Percentiles rank a stretch among this genome's conserved stretches.
Conservation (phyloP, 495 filamentous ascomycete species). For the Aspergillus mulundensis region DNA sequence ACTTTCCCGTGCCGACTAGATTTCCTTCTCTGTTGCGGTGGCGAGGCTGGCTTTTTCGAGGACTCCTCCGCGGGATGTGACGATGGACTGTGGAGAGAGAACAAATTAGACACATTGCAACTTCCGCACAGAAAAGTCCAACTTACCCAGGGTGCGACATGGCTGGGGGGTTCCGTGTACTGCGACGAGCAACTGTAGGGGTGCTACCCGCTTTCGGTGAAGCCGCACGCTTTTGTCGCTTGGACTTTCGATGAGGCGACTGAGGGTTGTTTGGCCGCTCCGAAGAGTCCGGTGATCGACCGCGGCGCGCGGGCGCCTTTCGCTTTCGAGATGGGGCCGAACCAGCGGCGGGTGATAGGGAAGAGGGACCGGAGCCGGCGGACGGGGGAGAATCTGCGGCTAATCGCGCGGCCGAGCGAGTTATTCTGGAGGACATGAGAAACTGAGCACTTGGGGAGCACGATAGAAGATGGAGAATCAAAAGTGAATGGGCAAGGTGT, state of each 20-base stretch:
- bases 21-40: slow-evolving; percentile 61
- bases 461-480: not conserved
- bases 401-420: slow-evolving; percentile 73
- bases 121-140: not conserved
- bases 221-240: slow-evolving; percentile 39
- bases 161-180: slow-evolving; percentile 59
- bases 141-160: slow-evolving; percentile 84
- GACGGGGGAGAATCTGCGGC: slow-evolving; percentile 56
- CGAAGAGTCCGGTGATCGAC: slow-evolving; percentile 34
- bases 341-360: slow-evolving; percentile 35
- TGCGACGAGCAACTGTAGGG: slow-evolving; percentile 49
- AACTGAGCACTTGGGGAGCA: slow-evolving; percentile 24
- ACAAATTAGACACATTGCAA: not conserved
- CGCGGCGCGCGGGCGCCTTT: slow-evolving; percentile 46
- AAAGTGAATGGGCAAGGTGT: slow-evolving; percentile 2
- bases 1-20: slow-evolving; percentile 53
- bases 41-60: slow-evolving; percentile 35
- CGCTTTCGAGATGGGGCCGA: slow-evolving; percentile 52
- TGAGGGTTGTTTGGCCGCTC: slow-evolving; percentile 35
- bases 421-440: slow-evolving; percentile 84
- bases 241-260: slow-evolving; percentile 42
- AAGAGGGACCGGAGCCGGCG: slow-evolving; percentile 31
- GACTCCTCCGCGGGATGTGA: slow-evolving; percentile 42
- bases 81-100: slow-evolving; percentile 31
- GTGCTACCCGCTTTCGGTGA: slow-evolving; percentile 39